Base-by-base conservation (phyloP, 257 asterid genomes). In the Solanum virginianum region DNA sequence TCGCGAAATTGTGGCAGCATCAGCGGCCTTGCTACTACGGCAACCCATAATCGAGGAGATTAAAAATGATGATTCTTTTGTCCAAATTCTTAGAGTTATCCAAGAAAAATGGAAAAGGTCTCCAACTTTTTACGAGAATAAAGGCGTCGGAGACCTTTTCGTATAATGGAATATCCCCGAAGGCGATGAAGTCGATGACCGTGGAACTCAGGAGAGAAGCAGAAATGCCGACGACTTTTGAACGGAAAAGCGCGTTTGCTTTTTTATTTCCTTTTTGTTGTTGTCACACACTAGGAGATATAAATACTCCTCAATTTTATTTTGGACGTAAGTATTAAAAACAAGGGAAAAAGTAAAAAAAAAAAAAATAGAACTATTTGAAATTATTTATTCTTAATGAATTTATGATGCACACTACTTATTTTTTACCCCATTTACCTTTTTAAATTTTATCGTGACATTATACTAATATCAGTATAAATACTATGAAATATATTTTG, bases 1-100 rank as follows among this genome's bases (percentile, higher is more conserved):
- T 54, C 99, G 94, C 57, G 92, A 90, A 87, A 88, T 75, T 85
- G 98, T 94, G 89, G 80, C 90, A 10, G 93, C 96, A 86, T 96
- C 97, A 56, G 81, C 90, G 81, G 62, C 80, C 89, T 95, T 93
- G 91, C 98, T 93, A 68, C 88, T 93, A 88, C 89, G 80, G 85
- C 99, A 96, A 70, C 99, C 99, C 98, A 96, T 95, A 5, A 43
- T 45, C 80, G 18, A 60, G 66, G 29, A 47, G 29, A 47, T 5
- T 70, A 41, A 39, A 70, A 70, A 0, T 10, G 47, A 68, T 10
- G 53, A 14, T 10, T 4, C 39, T 65, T 26, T 15, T 15, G n/a
- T 29, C 45, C 1, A 59, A 20, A 29, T 20, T 59, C n/a, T 66
- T 20, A 7, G 51, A 39, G 51, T 16, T 11, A 18, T 5, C 24